Evolutionary conservation across 345 rosid genomes (phyloP).

Genomic region (Lepidium africanum): DNA sequence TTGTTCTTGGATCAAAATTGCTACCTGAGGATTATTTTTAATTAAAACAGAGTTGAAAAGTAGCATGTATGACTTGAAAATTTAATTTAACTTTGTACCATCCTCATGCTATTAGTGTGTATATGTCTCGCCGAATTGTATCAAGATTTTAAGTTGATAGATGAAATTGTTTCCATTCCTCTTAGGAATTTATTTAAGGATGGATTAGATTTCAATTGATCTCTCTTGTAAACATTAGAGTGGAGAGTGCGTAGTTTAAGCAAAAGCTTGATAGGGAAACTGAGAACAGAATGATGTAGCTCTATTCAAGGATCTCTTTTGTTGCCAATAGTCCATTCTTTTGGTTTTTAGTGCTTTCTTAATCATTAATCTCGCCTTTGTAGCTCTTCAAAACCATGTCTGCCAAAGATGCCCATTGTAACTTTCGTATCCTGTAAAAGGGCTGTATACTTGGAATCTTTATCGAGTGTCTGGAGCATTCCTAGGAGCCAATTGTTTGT

Average conservation of each 20-base stretch:
- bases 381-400: constrained; percentile 51
- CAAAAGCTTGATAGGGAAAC: background rate
- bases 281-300: background rate
- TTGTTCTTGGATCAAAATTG: background rate
- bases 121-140: background rate
- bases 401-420: constrained; percentile 29
- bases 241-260: background rate
- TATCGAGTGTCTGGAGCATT: constrained; percentile 44
- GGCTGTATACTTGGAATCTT: constrained; percentile 28
- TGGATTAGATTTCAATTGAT: background rate
- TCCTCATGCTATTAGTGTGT: background rate
- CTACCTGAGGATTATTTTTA: background rate
- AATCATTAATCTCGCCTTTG: constrained; percentile 16
- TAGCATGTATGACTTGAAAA: background rate
- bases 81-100: background rate
- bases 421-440: constrained; percentile 35
- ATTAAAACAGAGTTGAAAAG: background rate
- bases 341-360: constrained; percentile 8
- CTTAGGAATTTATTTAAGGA: background rate
- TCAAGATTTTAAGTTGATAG: background rate
- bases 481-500: constrained; percentile 38
- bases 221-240: background rate
- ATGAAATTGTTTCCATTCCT: background rate
- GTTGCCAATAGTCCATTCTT: background rate
- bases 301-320: background rate